Base-by-base conservation (phyloP, 176 grass and related monocot species). In the Hsuehochloa calcarea region DNA sequence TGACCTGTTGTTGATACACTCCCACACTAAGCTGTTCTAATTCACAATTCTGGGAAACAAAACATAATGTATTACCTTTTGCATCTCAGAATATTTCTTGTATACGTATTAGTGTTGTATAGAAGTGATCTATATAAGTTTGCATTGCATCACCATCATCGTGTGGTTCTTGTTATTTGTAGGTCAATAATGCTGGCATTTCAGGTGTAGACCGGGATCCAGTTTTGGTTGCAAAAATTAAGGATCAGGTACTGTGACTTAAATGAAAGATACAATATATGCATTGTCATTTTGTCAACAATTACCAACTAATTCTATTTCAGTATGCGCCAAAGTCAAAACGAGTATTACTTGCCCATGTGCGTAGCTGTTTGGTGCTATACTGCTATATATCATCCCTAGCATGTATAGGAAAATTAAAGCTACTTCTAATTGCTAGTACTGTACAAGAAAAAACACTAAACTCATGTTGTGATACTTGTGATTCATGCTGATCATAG, bases 101-200 rank as follows among this genome's bases (percentile, higher is more conserved):
- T 29, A 10, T 44, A 11, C 4, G 8, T 35, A 43, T 56, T 31
- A 14, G 6, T 49, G 16, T 59, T 68, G 14, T 17, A 4, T 51
- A 43, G 1, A 62, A 68, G 5, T 66, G 5, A 13, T 41, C 52
- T 62, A 4, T n/a, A 7, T 41, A 25, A 79, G 25, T 82, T 78
- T 72, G 31, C 16, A 43, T 10, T 81, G 3, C 6, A 39, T 35
- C 45, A 72, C 62, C 35, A 56, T 55, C 63, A 72, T 10, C 26
- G 0, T 70, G 15, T 13, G 34, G 4, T 79, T 41, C 46, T 11
- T 82, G 3, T 29, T 72, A 1, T 70, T 19, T 90, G 26, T 67
- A 95, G 90, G 84, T 95, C 68, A 95, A 95, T 11, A 95, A 92
- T 77, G 93, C 85, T 8, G 90, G 82, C 15, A 77, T 95, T 86